Evolutionary conservation across 2,329 filamentous ascomycete species (phyloP).

Genomic region (Colletotrichum sp.): DNA sequence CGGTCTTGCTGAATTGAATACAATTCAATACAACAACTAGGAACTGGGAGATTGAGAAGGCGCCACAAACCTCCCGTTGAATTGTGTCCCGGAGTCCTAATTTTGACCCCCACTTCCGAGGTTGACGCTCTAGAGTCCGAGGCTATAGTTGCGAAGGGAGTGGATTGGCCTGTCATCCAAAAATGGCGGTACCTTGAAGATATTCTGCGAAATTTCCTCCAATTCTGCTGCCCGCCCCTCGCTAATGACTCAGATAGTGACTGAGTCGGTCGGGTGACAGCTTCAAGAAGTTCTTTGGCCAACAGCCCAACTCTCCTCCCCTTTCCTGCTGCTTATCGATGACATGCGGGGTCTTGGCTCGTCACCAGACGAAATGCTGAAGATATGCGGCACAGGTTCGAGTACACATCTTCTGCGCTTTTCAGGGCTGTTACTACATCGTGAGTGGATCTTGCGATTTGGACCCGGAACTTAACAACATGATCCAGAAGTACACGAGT

Average conservation of each 20-base stretch:
- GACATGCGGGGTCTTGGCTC: background rate
- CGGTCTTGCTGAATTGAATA: background rate
- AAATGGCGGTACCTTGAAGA: background rate
- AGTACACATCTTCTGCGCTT: background rate
- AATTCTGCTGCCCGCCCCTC: background rate
- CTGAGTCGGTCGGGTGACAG: background rate
- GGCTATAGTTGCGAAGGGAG: background rate
- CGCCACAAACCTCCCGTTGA: background rate
- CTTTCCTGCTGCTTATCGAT: background rate
- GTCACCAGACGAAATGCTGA: background rate
- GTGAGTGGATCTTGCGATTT: background rate
- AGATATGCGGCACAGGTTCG: background rate
- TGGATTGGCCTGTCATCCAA: background rate
- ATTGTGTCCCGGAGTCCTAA: background rate
- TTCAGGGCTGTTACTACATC: background rate
- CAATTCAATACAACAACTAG: background rate
- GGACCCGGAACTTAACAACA: background rate
- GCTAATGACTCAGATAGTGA: background rate
- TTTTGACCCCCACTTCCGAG: background rate
- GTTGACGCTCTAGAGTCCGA: background rate
- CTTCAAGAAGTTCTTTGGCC: background rate
- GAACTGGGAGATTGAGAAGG: background rate
- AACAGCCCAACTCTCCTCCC: background rate
- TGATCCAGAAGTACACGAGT: background rate
- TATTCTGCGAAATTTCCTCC: rapidly evolving